A percentile compares a stretch with the other conserved stretches of the same genome.
phyloP scores from a whole-genome alignment of 208 protist species.

The Vickermania ingenoplastis region DNA sequence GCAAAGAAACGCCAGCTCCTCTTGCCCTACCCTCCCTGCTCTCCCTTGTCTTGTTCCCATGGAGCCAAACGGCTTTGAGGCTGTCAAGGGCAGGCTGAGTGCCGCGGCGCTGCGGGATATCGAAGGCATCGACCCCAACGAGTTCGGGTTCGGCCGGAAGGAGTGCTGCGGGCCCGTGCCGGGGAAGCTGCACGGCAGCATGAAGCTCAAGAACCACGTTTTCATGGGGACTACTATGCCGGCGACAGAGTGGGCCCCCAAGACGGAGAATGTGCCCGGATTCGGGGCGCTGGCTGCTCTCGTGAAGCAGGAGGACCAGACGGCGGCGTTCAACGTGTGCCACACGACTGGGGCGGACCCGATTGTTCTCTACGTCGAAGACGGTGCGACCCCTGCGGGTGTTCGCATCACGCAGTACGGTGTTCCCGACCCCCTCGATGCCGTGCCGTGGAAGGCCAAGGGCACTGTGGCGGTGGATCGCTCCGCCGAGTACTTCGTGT shows the following conservation, averaged over 20 bases:
- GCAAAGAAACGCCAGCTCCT: too few relatives aligned
- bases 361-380: constrained; percentile 41
- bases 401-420: constrained; percentile 45
- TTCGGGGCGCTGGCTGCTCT: constrained; percentile 28
- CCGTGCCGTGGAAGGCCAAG: constrained; percentile 49
- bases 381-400: not conserved
- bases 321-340: constrained; percentile 35
- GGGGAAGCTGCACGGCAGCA: constrained; percentile 59
- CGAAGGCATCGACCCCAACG: constrained; percentile 66
- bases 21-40: too few relatives aligned
- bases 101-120: constrained; percentile 71
- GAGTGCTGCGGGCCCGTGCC: constrained; percentile 79
- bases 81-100: constrained; percentile 40
- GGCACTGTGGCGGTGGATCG: constrained; percentile 63
- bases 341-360: constrained; percentile 30
- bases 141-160: constrained; percentile 70
- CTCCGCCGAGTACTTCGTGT: constrained; percentile 74
- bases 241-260: constrained; percentile 50
- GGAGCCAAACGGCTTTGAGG: constrained; percentile 47
- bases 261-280: constrained; percentile 54
- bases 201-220: constrained; percentile 72
- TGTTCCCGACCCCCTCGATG: not conserved
- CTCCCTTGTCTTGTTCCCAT: too few relatives aligned
- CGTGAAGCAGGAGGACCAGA: constrained; percentile 17
- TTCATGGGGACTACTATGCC: constrained; percentile 58